Evolutionary conservation across 2,329 filamentous ascomycete genomes (phyloP).

Genomic region (Colletotrichum spaethianum): DNA sequence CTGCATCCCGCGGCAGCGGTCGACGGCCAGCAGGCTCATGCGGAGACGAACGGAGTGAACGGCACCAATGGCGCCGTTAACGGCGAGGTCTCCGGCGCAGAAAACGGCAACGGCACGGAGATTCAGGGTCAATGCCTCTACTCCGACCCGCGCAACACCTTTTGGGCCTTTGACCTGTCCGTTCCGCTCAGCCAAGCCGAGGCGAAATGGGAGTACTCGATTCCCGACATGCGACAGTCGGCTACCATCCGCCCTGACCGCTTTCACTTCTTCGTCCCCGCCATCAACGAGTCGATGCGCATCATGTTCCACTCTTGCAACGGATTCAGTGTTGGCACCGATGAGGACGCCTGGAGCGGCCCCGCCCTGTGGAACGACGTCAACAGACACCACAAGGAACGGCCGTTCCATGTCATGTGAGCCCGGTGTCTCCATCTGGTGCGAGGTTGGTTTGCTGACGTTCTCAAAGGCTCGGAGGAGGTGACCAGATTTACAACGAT

Average conservation of each 20-base stretch:
- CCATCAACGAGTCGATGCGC: constrained; percentile 89
- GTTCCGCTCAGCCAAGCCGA: constrained; percentile 81
- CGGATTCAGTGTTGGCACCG: constrained; percentile 91
- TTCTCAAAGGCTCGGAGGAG: constrained; percentile 81
- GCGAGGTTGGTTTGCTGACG: constrained; percentile 41
- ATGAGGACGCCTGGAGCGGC: constrained; percentile 88
- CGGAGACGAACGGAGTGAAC: constrained; percentile 48
- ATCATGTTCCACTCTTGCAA: constrained; percentile 99
- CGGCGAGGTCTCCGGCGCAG: constrained; percentile 47
- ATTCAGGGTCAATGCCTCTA: constrained; percentile 73
- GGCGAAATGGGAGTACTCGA: constrained; percentile 82
- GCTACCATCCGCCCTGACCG: constrained; percentile 67
- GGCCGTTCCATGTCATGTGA: constrained; percentile 92
- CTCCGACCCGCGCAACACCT: constrained; percentile 80
- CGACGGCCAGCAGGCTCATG: constrained; percentile 38
- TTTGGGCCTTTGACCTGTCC: constrained; percentile 91
- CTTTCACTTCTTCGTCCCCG: constrained; percentile 89
- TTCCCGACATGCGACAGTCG: constrained; percentile 76
- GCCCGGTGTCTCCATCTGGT: constrained; percentile 45
- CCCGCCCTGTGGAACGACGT: constrained; percentile 98
- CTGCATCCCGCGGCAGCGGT: constrained; percentile 60
- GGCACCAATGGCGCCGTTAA: constrained; percentile 51
- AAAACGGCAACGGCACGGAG: constrained; percentile 41
- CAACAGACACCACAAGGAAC: constrained; percentile 81
- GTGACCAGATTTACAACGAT: constrained; percentile 98